Evolutionary conservation across 2,329 filamentous ascomycete genomes (phyloP).

Genomic region (Neonectria faginata): DNA sequence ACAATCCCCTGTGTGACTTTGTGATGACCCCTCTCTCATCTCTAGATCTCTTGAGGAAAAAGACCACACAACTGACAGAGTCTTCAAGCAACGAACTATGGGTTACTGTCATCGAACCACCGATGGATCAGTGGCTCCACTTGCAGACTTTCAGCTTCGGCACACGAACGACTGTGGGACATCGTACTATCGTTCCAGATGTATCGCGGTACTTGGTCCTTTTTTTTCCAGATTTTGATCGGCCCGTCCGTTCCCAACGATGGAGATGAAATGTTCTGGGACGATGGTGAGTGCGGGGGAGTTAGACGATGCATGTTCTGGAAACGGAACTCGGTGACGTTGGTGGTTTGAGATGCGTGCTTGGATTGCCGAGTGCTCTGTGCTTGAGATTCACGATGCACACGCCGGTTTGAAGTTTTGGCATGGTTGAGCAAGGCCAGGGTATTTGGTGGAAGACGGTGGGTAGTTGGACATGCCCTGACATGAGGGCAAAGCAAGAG

Average conservation of each 20-base stretch:
- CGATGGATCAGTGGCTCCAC: not conserved
- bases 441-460: not conserved
- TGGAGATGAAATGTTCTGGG: not conserved
- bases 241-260: not conserved
- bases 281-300: not conserved
- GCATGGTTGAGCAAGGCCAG: not conserved
- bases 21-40: not conserved
- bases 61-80: not conserved
- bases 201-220: not conserved
- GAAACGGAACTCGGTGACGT: not conserved
- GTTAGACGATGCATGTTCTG: not conserved
- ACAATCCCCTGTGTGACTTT: not conserved
- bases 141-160: not conserved
- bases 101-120: not conserved
- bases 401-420: not conserved
- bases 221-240: not conserved
- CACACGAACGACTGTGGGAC: not conserved
- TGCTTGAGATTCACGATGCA: slow-evolving; percentile 5
- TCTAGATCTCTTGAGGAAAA: not conserved
- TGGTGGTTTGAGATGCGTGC: not conserved
- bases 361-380: not conserved
- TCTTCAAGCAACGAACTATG: not conserved
- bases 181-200: not conserved
- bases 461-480: not conserved
- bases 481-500: not conserved